Base-by-base conservation (phyloP, 2,329 filamentous ascomycete genomes). In the Aphanocladium album region DNA sequence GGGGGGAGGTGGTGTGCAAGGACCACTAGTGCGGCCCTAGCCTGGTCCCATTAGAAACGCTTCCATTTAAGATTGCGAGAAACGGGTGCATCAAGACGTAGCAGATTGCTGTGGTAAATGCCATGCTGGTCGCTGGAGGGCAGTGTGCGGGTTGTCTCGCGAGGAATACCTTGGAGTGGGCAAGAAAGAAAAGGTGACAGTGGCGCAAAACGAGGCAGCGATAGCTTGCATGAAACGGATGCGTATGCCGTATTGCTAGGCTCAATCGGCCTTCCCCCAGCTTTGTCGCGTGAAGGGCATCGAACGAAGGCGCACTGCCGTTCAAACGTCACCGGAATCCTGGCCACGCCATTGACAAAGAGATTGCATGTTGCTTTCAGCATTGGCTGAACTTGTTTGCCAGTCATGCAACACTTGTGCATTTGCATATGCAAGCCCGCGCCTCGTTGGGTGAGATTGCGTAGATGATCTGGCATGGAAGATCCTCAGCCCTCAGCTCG, bases 351-450 rank as follows among this genome's bases (percentile, higher is more conserved):
- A n/a, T 47, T 16, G 23, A 23, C 16, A 16, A 27, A 27, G 23
- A 12, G 23, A 27, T 27, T n/a, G n/a, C n/a, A n/a, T n/a, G n/a
- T n/a, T n/a, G n/a, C n/a, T n/a, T n/a, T 19, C 19, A 12, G 7
- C 43, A 46, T 19, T 27, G 45, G 23, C 45, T 14, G 9, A 5
- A 17, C 5, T 39, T n/a, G 7, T 9, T 25, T 7, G 16, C 8
- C 4, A 46, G 19, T 46, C n/a, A 46, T 56, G 53, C 27, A 46
- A 46, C n/a, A 23, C 41, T 56, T 56, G 53, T 56, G 23, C 53
- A 56, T 56, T n/a, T 56, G 53, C 53, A 56, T 56, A 56, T 46
- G 41, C 53, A 54, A 54, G 53, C 41, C 21, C 35, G 19, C 19
- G 53, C 41, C 41, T 45, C 27, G 23, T 30, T 41, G 37, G 17